A percentile compares a stretch with the other conserved stretches of the same genome.
phyloP scores from a whole-genome alignment of 805 yeast genomes.

The Wickerhamomyces silvicola region DNA sequence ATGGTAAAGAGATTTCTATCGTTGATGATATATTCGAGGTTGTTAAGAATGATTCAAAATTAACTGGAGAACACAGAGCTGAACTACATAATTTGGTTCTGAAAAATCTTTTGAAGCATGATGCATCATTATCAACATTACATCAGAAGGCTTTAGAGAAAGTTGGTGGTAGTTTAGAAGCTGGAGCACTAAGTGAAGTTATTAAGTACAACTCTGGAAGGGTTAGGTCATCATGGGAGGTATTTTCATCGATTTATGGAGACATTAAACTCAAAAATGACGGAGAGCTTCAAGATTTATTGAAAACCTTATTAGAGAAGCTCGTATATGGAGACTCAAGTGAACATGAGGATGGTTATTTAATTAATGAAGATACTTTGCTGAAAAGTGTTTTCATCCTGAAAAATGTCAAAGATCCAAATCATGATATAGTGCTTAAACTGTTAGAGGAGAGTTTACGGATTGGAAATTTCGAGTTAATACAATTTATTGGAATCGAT shows the following conservation, averaged over 20 bases:
- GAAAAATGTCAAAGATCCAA: slow-evolving; percentile 12
- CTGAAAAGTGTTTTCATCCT: slow-evolving; percentile 21
- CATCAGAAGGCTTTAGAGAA: slow-evolving; percentile 17
- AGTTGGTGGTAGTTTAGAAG: slow-evolving; percentile 13
- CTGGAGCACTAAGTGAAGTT: slow-evolving; percentile 22
- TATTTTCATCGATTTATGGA: slow-evolving; percentile 20
- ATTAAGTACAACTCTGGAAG: slow-evolving; percentile 42
- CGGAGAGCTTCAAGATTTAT: slow-evolving; percentile 15
- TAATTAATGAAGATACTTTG: slow-evolving; percentile 16
- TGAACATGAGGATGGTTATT: slow-evolving; percentile 28
- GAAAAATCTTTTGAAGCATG: slow-evolving; percentile 21
- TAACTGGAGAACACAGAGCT: neutral
- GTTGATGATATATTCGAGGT: neutral
- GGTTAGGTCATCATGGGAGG: slow-evolving; percentile 37
- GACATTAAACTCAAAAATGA: neutral
- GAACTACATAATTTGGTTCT: slow-evolving; percentile 22
- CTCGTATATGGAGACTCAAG: slow-evolving; percentile 32
- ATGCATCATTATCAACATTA: slow-evolving; percentile 23
- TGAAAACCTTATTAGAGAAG: slow-evolving; percentile 28
- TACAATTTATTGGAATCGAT: slow-evolving; percentile 10
- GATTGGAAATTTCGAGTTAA: slow-evolving; percentile 3
- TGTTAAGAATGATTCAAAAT: neutral
- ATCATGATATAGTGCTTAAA: slow-evolving; percentile 9
- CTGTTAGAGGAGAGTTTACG: slow-evolving; percentile 10
- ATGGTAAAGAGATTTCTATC: neutral